phyloP scores from a whole-genome alignment of 352 stramenopile species.

The Phytophthora pinifolia region DNA sequence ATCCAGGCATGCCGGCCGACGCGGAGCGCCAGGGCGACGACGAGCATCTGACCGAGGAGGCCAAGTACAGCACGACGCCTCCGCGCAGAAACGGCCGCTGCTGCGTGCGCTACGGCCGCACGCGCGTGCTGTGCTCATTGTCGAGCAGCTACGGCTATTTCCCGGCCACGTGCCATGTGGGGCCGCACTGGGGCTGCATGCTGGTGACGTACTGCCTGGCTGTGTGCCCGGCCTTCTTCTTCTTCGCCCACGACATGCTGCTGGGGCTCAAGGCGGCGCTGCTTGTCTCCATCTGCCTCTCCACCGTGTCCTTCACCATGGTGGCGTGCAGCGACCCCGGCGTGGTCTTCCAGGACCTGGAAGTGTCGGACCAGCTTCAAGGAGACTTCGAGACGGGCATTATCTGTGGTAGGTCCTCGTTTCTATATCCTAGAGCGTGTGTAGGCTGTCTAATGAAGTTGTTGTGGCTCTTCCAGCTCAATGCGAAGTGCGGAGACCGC shows the following conservation, averaged over 20 bases:
- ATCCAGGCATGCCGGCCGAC: constrained; percentile 10
- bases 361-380: constrained; percentile 23
- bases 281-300: constrained; percentile 50
- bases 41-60: constrained; percentile 12
- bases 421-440: background rate
- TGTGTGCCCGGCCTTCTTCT: constrained; percentile 51
- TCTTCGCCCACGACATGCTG: constrained; percentile 49
- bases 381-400: constrained; percentile 47
- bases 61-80: constrained; percentile 26
- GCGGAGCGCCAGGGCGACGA: constrained; percentile 9
- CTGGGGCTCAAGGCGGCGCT: constrained; percentile 49
- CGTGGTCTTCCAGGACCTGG: constrained; percentile 56
- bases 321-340: constrained; percentile 79
- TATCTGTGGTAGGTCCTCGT: constrained; percentile 56
- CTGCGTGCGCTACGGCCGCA: constrained; percentile 60
- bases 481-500: constrained; percentile 71
- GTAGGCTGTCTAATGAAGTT: background rate
- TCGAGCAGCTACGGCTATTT: constrained; percentile 53
- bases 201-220: constrained; percentile 73
- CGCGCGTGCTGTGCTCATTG: constrained; percentile 59
- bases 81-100: constrained; percentile 18
- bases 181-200: constrained; percentile 74
- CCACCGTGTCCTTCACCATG: constrained; percentile 72
- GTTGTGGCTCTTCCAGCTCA: constrained; percentile 44
- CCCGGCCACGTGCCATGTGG: constrained; percentile 62